Evolutionary conservation across 371 early-diverging fungal genomes (phyloP).

Genomic region (Mucor lusitanicus): DNA sequence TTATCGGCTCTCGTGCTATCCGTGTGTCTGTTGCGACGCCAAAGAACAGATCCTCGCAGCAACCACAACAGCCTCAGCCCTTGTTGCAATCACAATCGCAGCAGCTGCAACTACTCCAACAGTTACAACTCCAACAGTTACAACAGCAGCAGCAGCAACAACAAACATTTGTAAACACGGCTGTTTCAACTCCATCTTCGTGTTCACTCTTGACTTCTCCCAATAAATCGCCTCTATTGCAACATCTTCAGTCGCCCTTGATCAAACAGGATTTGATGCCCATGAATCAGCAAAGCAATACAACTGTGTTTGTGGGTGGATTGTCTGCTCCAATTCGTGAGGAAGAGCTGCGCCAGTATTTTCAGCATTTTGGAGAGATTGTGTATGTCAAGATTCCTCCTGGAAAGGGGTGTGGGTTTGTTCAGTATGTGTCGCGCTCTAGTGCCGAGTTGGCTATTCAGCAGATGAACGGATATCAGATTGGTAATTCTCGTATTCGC

Average conservation of each 20-base stretch:
- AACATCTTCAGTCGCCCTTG: conserved; percentile 5
- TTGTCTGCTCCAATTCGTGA: conserved; percentile 76
- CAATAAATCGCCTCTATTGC: conserved; percentile 15
- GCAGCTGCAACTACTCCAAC: conserved; percentile 5
- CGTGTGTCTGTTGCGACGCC: conserved; percentile 85
- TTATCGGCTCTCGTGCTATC: conserved; percentile 73
- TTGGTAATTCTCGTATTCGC: conserved; percentile 82
- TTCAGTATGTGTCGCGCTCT: conserved; percentile 78
- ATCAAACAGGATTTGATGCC: conserved; percentile 58
- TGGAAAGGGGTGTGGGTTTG: conserved; percentile 94
- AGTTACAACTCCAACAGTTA: conserved; percentile 2
- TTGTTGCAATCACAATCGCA: not conserved
- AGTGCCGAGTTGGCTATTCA: conserved; percentile 86
- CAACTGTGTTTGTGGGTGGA: conserved; percentile 94
- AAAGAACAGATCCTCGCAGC: conserved; percentile 43
- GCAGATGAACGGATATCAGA: conserved; percentile 82
- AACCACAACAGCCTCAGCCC: conserved; percentile 26
- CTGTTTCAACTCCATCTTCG: conserved; percentile 10
- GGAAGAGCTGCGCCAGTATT: conserved; percentile 78
- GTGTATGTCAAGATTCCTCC: conserved; percentile 89
- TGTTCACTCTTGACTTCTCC: conserved; percentile 10
- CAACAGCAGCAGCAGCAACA: not conserved
- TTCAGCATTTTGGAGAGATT: conserved; percentile 88
- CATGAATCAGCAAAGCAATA: conserved; percentile 30
- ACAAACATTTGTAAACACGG: not conserved